Conservation (phyloP, 2,329 filamentous ascomycete species). For the Paraphaeosphaeria minitans region DNA sequence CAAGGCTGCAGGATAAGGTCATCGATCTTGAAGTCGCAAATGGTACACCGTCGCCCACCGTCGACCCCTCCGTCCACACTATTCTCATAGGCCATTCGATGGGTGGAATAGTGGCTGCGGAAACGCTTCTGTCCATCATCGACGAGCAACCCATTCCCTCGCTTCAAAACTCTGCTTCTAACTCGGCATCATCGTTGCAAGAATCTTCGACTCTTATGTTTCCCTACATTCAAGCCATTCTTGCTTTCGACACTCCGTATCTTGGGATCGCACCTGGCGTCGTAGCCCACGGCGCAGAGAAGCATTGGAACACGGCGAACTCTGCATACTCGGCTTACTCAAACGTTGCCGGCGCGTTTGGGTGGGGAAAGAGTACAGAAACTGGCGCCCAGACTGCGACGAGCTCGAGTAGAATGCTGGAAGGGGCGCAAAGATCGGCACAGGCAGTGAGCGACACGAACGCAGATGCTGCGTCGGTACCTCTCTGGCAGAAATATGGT, state of each 20-base stretch:
- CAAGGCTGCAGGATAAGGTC: conserved; percentile 84
- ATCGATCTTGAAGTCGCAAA: conserved; percentile 92
- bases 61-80: conserved; percentile 82
- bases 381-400: conserved; percentile 24
- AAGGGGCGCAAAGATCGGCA: conserved; percentile 37
- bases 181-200: conserved; percentile 39
- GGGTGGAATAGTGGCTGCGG: conserved; percentile 89
- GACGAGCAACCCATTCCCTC: conserved; percentile 55
- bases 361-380: conserved; percentile 58
- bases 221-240: conserved; percentile 85
- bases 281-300: conserved; percentile 85
- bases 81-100: conserved; percentile 86
- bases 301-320: conserved; percentile 76
- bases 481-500: conserved; percentile 77
- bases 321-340: conserved; percentile 71
- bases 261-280: conserved; percentile 80
- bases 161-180: conserved; percentile 41
- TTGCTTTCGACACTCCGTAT: conserved; percentile 95
- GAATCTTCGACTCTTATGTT: conserved; percentile 77
- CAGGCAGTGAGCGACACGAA: conserved; percentile 46
- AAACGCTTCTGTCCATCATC: conserved; percentile 77
- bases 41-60: conserved; percentile 77
- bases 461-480: conserved; percentile 52
- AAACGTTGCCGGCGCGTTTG: conserved; percentile 65
- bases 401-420: conserved; percentile 43